Conservation (phyloP, 371 early-diverging fungal genomes). For the Mortierella polycephala region DNA sequence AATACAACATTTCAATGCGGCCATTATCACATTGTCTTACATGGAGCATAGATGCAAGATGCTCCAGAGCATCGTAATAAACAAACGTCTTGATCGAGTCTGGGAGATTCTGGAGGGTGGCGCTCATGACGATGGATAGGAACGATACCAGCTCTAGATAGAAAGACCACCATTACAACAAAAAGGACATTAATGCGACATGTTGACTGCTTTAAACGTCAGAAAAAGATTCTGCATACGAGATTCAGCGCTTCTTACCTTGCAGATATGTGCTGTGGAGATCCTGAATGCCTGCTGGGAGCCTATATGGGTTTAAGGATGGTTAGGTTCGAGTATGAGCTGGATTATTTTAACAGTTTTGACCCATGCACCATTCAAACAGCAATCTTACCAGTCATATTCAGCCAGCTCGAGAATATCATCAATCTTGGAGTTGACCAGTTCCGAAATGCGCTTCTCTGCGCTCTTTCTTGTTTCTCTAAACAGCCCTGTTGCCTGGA, state of each 20-base stretch:
- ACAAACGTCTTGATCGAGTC: slow-evolving; percentile 73
- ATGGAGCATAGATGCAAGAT: slow-evolving; percentile 71
- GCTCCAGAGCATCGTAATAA: slow-evolving; percentile 82
- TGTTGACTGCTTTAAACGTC: not conserved
- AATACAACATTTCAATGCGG: not conserved
- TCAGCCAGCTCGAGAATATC: slow-evolving; percentile 82
- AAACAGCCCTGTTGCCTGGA: slow-evolving; percentile 80
- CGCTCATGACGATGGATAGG: slow-evolving; percentile 74
- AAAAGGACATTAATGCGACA: too few species aligned
- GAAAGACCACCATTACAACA: too few species aligned
- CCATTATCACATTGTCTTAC: slow-evolving; percentile 56
- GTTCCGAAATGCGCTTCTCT: slow-evolving; percentile 84
- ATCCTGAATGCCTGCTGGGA: slow-evolving; percentile 24
- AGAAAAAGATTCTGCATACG: not conserved
- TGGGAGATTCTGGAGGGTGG: slow-evolving; percentile 78
- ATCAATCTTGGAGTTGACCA: slow-evolving; percentile 85
- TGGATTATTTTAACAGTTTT: not conserved
- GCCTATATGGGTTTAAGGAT: slow-evolving; percentile 28
- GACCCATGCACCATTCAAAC: not conserved
- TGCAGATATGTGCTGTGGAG: slow-evolving; percentile 75
- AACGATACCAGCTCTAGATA: slow-evolving; percentile 75
- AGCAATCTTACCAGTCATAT: slow-evolving; percentile 77
- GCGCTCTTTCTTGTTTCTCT: slow-evolving; percentile 75
- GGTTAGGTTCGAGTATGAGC: not conserved
- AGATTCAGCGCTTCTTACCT: slow-evolving; percentile 45